phyloP scores from a whole-genome alignment of 768 basidiomycete species.

The Lactifluus piperatus region DNA sequence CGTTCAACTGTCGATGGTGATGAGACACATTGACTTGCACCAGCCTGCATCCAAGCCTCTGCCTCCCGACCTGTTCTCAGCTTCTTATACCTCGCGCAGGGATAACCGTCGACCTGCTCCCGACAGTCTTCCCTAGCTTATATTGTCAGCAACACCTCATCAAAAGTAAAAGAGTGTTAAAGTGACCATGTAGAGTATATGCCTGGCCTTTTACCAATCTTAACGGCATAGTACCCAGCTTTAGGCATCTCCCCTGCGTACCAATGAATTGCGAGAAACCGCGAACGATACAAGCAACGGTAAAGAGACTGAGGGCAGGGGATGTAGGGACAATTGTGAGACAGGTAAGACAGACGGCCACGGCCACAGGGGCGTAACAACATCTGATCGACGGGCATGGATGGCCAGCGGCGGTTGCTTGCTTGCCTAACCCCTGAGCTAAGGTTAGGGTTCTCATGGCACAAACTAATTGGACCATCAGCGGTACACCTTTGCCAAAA shows the following conservation, averaged over 20 bases:
- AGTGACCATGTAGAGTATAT: slow-evolving; percentile 64
- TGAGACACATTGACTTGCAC: not conserved
- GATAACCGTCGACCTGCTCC: slow-evolving; percentile 55
- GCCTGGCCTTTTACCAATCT: slow-evolving; percentile 51
- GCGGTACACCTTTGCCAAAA: too few species aligned
- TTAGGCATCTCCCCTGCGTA: slow-evolving; percentile 6
- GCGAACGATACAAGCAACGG: not conserved
- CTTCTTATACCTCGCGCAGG: slow-evolving; percentile 57
- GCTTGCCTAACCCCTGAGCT: not conserved
- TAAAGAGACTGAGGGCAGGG: not conserved
- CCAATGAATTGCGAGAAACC: not conserved
- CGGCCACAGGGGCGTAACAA: not conserved
- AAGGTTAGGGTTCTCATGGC: not conserved
- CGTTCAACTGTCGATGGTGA: not conserved
- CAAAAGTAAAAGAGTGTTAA: not conserved
- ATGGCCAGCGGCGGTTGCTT: too few species aligned
- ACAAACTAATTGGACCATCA: too few species aligned
- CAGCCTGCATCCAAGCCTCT: slow-evolving; percentile 37
- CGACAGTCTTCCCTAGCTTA: slow-evolving; percentile 62
- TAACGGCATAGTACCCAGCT: slow-evolving; percentile 65
- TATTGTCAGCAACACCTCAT: not conserved
- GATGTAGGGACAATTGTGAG: not conserved
- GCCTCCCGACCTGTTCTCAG: slow-evolving; percentile 52
- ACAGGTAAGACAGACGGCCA: not conserved
- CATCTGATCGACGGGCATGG: too few species aligned